phyloP scores from a whole-genome alignment of 163 green algal genomes.

The Scenedesmus sp. region DNA sequence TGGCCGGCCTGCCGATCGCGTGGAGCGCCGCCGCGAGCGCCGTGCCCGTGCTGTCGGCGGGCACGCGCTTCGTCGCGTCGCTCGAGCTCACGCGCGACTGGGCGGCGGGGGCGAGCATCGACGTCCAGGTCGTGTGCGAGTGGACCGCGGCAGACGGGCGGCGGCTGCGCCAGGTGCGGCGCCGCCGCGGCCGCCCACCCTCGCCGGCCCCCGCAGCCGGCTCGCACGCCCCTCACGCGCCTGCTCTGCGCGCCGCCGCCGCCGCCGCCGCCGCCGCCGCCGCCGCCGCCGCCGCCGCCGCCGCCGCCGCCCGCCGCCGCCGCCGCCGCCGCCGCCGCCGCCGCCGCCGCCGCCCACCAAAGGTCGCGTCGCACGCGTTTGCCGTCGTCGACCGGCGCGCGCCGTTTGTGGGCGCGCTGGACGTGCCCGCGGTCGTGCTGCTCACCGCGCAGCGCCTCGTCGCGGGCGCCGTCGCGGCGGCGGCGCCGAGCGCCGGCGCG shows the following conservation, averaged over 20 bases:
- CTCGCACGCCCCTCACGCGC: too few relatives aligned
- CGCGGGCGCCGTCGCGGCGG: constrained; percentile 3
- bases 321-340: background rate
- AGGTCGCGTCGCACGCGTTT: constrained; percentile 16
- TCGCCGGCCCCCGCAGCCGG: too few relatives aligned
- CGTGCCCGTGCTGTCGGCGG: constrained; percentile 1
- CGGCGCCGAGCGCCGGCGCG: background rate
- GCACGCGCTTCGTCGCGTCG: constrained; percentile 25
- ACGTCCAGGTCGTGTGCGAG: constrained; percentile 46
- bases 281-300: background rate
- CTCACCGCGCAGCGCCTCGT: constrained; percentile 37
- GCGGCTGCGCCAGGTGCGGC: constrained; percentile 38
- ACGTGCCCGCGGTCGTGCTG: constrained; percentile 30
- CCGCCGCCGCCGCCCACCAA: constrained; percentile 1
- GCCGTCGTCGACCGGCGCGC: constrained; percentile 11
- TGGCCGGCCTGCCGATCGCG: background rate
- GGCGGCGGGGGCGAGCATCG: constrained; percentile 9
- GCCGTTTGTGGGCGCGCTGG: constrained; percentile 33
- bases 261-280: too few relatives aligned
- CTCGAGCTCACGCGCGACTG: constrained; percentile 38
- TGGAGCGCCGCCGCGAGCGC: constrained; percentile 8
- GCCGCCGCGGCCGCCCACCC: too few relatives aligned
- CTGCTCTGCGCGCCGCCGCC: too few relatives aligned
- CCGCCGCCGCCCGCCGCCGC: background rate
- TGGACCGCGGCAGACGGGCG: constrained; percentile 39